These are phyloP conservation scores for Colletotrichum neosansevieriae DNA, from an alignment of 2,329 filamentous ascomycete genomes.

Conservation along the genomic window DNA sequence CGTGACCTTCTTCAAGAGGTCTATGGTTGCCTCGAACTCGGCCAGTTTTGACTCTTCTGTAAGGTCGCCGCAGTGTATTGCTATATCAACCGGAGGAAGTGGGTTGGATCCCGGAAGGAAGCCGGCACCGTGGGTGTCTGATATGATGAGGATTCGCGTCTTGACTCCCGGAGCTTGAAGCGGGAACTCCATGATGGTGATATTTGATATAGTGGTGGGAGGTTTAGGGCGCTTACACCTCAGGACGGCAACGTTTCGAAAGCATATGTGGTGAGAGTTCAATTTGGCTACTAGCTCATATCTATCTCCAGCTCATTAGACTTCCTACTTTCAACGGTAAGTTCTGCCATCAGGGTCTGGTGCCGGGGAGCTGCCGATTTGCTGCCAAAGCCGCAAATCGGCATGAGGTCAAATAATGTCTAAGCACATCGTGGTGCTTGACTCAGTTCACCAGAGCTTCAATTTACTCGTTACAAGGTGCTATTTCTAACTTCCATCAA, in stretches of 20 bases:
- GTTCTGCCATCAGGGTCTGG: no score
- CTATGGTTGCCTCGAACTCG: slow-evolving; percentile 53
- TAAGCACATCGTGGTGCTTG: neutral
- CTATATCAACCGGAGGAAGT: slow-evolving; percentile 56
- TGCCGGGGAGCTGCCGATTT: no score
- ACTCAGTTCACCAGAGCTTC: neutral
- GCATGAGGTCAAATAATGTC: no score
- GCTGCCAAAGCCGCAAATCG: no score
- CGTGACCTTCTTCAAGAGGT: slow-evolving; percentile 52
- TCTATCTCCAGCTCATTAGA: no score
- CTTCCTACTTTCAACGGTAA: no score
- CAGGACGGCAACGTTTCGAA: no score
- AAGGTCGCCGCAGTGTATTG: slow-evolving; percentile 64
- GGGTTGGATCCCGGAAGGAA: slow-evolving; percentile 42
- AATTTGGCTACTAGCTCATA: no score
- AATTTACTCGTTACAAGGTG: neutral
- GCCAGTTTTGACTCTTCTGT: slow-evolving; percentile 57
- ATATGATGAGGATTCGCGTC: slow-evolving; percentile 54
- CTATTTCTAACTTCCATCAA: neutral
- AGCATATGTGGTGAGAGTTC: no score
- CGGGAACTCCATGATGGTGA: neutral
- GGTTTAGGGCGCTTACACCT: no score
- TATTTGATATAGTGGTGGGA: neutral
- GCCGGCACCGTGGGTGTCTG: slow-evolving; percentile 52
- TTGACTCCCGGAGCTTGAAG: slow-evolving; percentile 41